These are phyloP conservation scores for Lactarius sp. DNA, from an alignment of 768 basidiomycete species.

Conservation along the genomic window DNA sequence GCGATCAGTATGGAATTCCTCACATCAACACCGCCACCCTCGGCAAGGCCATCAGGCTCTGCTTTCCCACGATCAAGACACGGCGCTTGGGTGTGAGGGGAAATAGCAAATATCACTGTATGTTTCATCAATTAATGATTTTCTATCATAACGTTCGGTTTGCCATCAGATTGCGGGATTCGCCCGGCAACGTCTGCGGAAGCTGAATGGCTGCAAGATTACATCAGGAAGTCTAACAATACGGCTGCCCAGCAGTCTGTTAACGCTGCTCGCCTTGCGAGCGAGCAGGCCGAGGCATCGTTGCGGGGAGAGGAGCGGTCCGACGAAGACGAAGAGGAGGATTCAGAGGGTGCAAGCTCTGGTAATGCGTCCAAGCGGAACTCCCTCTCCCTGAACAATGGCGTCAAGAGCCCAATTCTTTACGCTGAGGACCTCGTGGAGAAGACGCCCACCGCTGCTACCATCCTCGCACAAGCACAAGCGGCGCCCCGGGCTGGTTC, in stretches of 20 bases:
- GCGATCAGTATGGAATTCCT: slow-evolving; percentile 88
- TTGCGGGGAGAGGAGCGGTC: slow-evolving; percentile 65
- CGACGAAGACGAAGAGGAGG: slow-evolving; percentile 84
- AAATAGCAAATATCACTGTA: slow-evolving; percentile 96
- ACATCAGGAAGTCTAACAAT: slow-evolving; percentile 88
- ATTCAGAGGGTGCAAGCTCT: slow-evolving; percentile 68
- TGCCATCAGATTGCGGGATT: slow-evolving; percentile 76
- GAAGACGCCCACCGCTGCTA: slow-evolving; percentile 83
- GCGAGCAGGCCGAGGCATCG: slow-evolving; percentile 59
- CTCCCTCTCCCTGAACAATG: slow-evolving; percentile 61
- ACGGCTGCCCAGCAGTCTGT: slow-evolving; percentile 70
- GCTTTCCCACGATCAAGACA: slow-evolving; percentile 94
- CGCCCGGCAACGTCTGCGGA: slow-evolving; percentile 87
- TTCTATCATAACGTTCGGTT: slow-evolving; percentile 20
- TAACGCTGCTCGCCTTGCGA: slow-evolving; percentile 67
- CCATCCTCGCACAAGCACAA: slow-evolving; percentile 72
- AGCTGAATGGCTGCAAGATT: slow-evolving; percentile 89
- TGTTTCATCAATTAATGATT: slow-evolving; percentile 37
- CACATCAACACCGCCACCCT: slow-evolving; percentile 95
- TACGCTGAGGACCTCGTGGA: slow-evolving; percentile 67
- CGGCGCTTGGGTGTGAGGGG: slow-evolving; percentile 87
- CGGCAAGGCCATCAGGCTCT: slow-evolving; percentile 89
- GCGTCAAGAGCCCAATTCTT: slow-evolving; percentile 48
- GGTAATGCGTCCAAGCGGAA: slow-evolving; percentile 64
- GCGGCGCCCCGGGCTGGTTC: slow-evolving; percentile 51